Evolutionary conservation across 179 eudicot species (phyloP).

Genomic region (Silene noctiflora): DNA sequence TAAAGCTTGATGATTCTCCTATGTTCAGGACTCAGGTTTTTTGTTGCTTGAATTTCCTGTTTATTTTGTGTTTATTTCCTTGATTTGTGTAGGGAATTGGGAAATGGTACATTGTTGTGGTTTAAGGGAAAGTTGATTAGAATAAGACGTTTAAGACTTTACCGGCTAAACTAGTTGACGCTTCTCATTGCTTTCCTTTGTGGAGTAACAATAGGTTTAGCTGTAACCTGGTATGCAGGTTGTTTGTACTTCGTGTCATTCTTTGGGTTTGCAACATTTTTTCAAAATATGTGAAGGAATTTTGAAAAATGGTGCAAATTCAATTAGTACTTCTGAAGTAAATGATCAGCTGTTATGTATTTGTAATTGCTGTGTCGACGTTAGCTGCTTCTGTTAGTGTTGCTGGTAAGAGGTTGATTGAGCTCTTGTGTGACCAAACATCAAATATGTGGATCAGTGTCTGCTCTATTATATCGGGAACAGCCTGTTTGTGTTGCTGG

Average conservation of each 20-base stretch:
- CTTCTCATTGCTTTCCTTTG: background rate
- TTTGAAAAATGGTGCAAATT: too few species aligned
- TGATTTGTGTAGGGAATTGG: background rate
- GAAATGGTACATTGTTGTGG: background rate
- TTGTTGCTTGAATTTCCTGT: background rate
- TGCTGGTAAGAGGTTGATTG: too few species aligned
- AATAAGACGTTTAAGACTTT: background rate
- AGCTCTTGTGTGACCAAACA: too few species aligned
- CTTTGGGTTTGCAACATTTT: background rate
- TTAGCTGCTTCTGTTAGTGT: background rate
- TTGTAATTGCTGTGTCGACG: background rate
- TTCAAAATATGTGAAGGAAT: too few species aligned
- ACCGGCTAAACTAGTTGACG: background rate
- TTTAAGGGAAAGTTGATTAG: background rate
- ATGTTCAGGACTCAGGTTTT: slow-evolving; percentile 54
- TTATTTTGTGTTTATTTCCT: background rate
- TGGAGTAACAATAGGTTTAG: background rate
- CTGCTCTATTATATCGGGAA: background rate
- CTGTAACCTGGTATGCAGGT: too few species aligned
- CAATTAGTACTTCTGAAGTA: background rate
- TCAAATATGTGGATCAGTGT: background rate
- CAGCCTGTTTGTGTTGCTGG: too few species aligned
- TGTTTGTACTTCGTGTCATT: too few species aligned
- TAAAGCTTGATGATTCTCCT: slow-evolving; percentile 63
- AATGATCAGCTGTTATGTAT: background rate